A percentile compares a stretch with the other conserved stretches of the same genome.
phyloP scores from a whole-genome alignment of 2,329 filamentous ascomycete genomes.

The Blastomyces emzantsi region DNA sequence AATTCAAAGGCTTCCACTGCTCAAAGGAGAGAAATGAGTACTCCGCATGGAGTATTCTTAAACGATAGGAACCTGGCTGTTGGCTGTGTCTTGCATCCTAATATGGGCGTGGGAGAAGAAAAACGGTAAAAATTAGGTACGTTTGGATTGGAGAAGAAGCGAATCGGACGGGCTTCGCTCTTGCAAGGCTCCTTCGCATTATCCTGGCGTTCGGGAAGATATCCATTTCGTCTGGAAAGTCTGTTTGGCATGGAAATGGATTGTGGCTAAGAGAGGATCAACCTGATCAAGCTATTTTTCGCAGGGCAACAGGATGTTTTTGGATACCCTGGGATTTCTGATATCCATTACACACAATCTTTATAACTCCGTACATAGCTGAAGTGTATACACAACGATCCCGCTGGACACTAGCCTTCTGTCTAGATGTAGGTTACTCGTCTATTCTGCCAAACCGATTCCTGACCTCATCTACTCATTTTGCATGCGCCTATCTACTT shows the following conservation, averaged over 20 bases:
- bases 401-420: too few relatives aligned
- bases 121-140: background rate
- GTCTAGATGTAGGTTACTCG: too few relatives aligned
- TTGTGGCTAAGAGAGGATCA: too few relatives aligned
- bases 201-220: background rate
- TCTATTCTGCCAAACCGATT: conserved; percentile 14
- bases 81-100: background rate
- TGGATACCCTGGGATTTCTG: too few relatives aligned
- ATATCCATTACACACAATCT: too few relatives aligned
- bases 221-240: background rate
- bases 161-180: background rate
- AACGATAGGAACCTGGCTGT: background rate
- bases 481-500: conserved; percentile 17
- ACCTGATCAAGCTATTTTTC: too few relatives aligned
- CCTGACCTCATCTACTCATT: conserved; percentile 32
- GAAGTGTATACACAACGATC: too few relatives aligned
- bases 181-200: background rate
- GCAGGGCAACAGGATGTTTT: too few relatives aligned
- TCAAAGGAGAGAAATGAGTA: background rate
- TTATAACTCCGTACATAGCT: too few relatives aligned
- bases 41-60: background rate
- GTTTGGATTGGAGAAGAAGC: background rate
- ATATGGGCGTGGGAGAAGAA: background rate
- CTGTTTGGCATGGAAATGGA: too few relatives aligned
- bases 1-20: background rate